Percentiles rank a stretch among this genome's conserved stretches.
These are phyloP conservation scores for Leccinum obscurum DNA, from an alignment of 768 basidiomycete species.

Conservation along the genomic window DNA sequence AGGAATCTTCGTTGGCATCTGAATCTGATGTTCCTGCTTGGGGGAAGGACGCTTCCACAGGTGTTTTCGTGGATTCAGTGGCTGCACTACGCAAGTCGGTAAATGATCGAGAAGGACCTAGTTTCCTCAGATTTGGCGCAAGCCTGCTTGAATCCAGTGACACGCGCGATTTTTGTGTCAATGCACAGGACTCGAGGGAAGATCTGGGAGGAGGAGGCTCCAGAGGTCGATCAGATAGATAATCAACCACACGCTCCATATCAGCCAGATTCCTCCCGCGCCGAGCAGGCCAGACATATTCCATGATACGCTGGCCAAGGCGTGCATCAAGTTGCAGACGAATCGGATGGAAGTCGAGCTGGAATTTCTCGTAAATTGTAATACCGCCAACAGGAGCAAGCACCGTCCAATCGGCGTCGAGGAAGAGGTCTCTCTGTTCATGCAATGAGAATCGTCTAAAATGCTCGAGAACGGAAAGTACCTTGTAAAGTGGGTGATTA, in stretches of 20 bases:
- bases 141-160: slow-evolving; percentile 37
- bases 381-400: slow-evolving; percentile 94
- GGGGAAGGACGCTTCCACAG: slow-evolving; percentile 9
- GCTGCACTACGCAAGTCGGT: slow-evolving; percentile 59
- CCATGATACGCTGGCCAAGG: slow-evolving; percentile 79
- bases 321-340: slow-evolving; percentile 83
- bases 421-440: slow-evolving; percentile 66
- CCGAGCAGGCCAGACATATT: slow-evolving; percentile 82
- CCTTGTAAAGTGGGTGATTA: slow-evolving; percentile 73
- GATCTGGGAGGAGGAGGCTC: slow-evolving; percentile 35
- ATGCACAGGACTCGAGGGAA: slow-evolving; percentile 53
- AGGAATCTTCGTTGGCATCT: slow-evolving; percentile 22
- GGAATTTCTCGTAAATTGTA: slow-evolving; percentile 80
- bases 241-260: neutral
- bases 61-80: slow-evolving; percentile 33
- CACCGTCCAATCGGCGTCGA: slow-evolving; percentile 76
- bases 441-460: slow-evolving; percentile 9
- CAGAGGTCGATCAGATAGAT: slow-evolving; percentile 17
- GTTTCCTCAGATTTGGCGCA: slow-evolving; percentile 46
- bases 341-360: slow-evolving; percentile 81
- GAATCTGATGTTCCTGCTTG: slow-evolving; percentile 18
- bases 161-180: slow-evolving; percentile 31
- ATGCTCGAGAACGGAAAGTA: slow-evolving; percentile 24
- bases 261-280: slow-evolving; percentile 31
- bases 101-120: slow-evolving; percentile 67